Conservation (phyloP, 2,329 filamentous ascomycete genomes). For the Penicillium vulpinum region DNA sequence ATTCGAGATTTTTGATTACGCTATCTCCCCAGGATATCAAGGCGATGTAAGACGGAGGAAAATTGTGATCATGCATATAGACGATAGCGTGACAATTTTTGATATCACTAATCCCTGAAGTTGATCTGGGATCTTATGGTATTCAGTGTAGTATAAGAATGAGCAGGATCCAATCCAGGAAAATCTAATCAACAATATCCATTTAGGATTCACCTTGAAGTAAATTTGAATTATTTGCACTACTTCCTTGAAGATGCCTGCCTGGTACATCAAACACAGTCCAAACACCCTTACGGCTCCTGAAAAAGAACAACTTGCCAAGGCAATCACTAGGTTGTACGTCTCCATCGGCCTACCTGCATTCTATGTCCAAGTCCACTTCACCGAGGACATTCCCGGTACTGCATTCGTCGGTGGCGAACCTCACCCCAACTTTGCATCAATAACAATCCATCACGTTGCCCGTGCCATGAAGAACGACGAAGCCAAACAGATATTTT, state of each 20-base stretch:
- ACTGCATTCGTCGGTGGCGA: background rate
- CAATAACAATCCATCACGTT: slow-evolving; percentile 6
- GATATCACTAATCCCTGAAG: background rate
- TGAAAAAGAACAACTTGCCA: slow-evolving; percentile 8
- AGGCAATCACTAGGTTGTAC: slow-evolving; percentile 6
- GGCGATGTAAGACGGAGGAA: background rate
- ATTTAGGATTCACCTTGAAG: background rate
- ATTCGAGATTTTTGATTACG: background rate
- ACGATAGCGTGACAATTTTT: background rate
- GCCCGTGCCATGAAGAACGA: slow-evolving; percentile 11
- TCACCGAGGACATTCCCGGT: background rate
- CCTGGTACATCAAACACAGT: background rate
- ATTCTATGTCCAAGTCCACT: background rate
- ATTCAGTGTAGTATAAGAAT: background rate
- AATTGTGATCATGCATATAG: background rate
- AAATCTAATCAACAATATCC: background rate
- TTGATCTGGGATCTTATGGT: background rate
- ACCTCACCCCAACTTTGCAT: background rate
- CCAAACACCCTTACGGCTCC: background rate
- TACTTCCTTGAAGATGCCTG: background rate
- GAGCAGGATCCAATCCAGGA: background rate
- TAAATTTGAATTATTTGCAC: too few species aligned
- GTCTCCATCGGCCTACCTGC: background rate
- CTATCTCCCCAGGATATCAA: background rate
- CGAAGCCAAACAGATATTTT: background rate